These are phyloP conservation scores for Pseudotulostoma volvatum DNA, from an alignment of 495 filamentous ascomycete genomes.

Conservation along the genomic window DNA sequence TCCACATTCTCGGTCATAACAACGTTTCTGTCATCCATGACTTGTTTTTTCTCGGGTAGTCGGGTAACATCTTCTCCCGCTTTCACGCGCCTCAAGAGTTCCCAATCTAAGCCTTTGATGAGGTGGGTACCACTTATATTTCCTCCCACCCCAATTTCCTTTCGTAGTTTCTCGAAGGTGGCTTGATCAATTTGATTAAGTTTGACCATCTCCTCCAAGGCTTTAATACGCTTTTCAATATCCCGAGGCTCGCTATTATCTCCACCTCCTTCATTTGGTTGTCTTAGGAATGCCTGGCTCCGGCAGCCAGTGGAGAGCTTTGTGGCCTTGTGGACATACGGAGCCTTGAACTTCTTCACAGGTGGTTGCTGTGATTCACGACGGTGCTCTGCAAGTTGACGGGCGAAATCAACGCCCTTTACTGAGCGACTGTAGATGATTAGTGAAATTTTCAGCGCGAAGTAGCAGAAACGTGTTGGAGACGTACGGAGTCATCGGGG, in stretches of 20 bases:
- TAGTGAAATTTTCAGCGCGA: too few relatives aligned
- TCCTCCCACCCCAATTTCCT: conserved; percentile 63
- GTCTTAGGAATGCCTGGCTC: conserved; percentile 52
- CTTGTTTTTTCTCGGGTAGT: conserved; percentile 15
- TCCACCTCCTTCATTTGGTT: neutral
- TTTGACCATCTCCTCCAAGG: conserved; percentile 70
- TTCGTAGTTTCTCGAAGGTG: conserved; percentile 54
- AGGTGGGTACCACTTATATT: conserved; percentile 66
- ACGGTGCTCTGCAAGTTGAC: conserved; percentile 68
- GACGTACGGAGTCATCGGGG: conserved; percentile 73
- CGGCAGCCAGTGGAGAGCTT: conserved; percentile 66
- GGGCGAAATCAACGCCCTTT: conserved; percentile 55
- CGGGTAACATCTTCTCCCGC: conserved; percentile 66
- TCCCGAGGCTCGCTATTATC: conserved; percentile 13
- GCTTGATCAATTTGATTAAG: conserved; percentile 61
- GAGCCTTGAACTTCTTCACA: conserved; percentile 55
- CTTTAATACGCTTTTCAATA: conserved; percentile 41
- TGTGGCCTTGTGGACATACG: conserved; percentile 68
- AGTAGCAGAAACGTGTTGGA: too few relatives aligned
- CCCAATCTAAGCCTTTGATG: conserved; percentile 81
- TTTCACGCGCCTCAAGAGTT: conserved; percentile 55
- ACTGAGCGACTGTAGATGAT: conserved; percentile 46
- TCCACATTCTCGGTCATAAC: conserved; percentile 30
- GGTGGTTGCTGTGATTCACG: conserved; percentile 30
- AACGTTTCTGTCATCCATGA: conserved; percentile 8